These are phyloP conservation scores for Verticillium dahliae DNA, from an alignment of 2,329 filamentous ascomycete species.

Conservation along the genomic window DNA sequence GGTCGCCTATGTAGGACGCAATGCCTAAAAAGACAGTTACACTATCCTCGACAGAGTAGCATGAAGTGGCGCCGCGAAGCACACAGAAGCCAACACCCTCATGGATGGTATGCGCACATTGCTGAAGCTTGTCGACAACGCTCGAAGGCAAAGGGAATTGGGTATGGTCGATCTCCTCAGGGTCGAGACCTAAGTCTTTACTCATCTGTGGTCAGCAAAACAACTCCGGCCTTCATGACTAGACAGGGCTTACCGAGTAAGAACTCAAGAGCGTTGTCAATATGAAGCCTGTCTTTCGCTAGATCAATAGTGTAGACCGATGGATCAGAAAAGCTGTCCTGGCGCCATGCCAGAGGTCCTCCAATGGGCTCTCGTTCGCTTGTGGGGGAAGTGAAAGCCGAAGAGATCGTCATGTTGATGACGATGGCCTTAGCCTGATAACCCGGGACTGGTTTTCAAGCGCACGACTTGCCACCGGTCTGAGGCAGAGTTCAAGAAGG, in stretches of 20 bases:
- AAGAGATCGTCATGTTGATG: neutral
- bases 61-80: conserved; percentile 44
- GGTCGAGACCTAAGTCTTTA: conserved; percentile 25
- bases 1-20: conserved; percentile 47
- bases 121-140: conserved; percentile 25
- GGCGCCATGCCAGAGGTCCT: neutral
- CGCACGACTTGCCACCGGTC: neutral
- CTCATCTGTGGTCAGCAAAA: neutral
- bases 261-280: neutral
- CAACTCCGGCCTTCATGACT: neutral
- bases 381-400: neutral
- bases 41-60: conserved; percentile 46
- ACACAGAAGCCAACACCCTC: conserved; percentile 43
- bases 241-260: neutral
- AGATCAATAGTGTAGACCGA: neutral
- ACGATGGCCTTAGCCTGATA: neutral
- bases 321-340: neutral
- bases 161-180: conserved; percentile 25
- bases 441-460: neutral
- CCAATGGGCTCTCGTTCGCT: neutral
- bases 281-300: neutral
- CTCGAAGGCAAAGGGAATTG: conserved; percentile 32
- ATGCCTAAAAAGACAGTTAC: conserved; percentile 50
- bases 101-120: conserved; percentile 28
- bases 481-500: neutral